Conservation (phyloP, 352 stramenopile genomes). For the Peronospora destructor region DNA sequence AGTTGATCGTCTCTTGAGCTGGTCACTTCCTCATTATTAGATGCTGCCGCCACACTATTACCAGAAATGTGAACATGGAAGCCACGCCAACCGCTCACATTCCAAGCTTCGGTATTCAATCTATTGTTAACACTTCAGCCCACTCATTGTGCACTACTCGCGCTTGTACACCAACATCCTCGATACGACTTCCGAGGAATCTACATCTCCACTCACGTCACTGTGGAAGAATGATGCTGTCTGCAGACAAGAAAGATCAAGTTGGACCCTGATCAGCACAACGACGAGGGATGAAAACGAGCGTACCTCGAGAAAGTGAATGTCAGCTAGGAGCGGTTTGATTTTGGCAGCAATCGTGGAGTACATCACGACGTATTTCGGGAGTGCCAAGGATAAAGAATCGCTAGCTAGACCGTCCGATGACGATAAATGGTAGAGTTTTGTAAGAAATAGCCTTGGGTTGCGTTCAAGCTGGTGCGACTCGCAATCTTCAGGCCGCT, state of each 20-base stretch:
- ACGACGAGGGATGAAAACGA: conserved; percentile 1
- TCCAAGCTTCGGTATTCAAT: conserved; percentile 15
- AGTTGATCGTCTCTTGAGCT: conserved; percentile 8
- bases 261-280: conserved; percentile 4
- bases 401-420: conserved; percentile 16
- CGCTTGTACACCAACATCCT: conserved; percentile 67
- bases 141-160: conserved; percentile 10
- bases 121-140: conserved; percentile 8
- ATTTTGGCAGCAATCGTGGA: conserved; percentile 47
- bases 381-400: conserved; percentile 28
- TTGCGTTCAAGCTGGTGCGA: conserved; percentile 60
- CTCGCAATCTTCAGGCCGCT: conserved; percentile 48
- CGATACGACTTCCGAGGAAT: conserved; percentile 45
- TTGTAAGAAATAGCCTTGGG: conserved; percentile 42
- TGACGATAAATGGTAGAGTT: conserved; percentile 44
- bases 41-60: conserved; percentile 7
- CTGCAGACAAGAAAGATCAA: conserved; percentile 17
- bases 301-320: conserved; percentile 44
- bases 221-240: conserved; percentile 58
- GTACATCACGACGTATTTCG: conserved; percentile 63
- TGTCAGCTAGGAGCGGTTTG: conserved; percentile 35
- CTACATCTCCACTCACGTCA: conserved; percentile 60
- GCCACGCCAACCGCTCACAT: conserved; percentile 4
- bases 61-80: conserved; percentile 5
- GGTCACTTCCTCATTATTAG: conserved; percentile 15